Evolutionary conservation across 306 rosid species (phyloP).

Genomic region (Ziziphus jujuba): DNA sequence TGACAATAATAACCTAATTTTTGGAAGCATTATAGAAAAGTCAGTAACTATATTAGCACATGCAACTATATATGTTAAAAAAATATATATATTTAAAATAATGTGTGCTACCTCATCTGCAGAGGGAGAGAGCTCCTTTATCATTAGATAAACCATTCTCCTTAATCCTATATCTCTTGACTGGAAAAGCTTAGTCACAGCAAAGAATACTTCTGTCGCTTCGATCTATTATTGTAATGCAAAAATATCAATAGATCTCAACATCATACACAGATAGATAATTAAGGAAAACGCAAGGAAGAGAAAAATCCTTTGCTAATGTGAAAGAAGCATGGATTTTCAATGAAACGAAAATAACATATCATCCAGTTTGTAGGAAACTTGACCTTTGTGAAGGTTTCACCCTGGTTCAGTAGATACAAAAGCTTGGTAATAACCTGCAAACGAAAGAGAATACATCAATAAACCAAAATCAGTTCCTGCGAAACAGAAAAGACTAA

Average conservation of each 20-base stretch:
- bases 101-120: slow-evolving; percentile 76
- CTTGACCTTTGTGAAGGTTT: slow-evolving; percentile 83
- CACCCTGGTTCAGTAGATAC: slow-evolving; percentile 94
- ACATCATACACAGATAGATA: slow-evolving; percentile 4
- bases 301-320: neutral
- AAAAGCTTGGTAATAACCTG: slow-evolving; percentile 95
- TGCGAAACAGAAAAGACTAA: slow-evolving; percentile 8
- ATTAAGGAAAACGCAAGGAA: no score
- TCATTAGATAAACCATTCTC: slow-evolving; percentile 97
- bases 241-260: slow-evolving; percentile 12
- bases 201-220: slow-evolving; percentile 98
- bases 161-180: slow-evolving; percentile 92
- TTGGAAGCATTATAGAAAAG: slow-evolving; percentile 18
- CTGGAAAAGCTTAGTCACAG: slow-evolving; percentile 96
- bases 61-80: slow-evolving; percentile 11
- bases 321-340: slow-evolving; percentile 15
- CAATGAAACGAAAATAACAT: neutral
- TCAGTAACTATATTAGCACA: slow-evolving; percentile 33
- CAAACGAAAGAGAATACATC: slow-evolving; percentile 15
- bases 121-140: slow-evolving; percentile 94
- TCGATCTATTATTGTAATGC: slow-evolving; percentile 54
- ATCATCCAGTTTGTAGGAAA: slow-evolving; percentile 1
- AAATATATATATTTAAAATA: slow-evolving; percentile 17
- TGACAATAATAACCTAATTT: slow-evolving; percentile 83
- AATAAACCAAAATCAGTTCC: slow-evolving; percentile 27